phyloP scores from a whole-genome alignment of 805 yeast species.

The Limtongia smithiae region DNA sequence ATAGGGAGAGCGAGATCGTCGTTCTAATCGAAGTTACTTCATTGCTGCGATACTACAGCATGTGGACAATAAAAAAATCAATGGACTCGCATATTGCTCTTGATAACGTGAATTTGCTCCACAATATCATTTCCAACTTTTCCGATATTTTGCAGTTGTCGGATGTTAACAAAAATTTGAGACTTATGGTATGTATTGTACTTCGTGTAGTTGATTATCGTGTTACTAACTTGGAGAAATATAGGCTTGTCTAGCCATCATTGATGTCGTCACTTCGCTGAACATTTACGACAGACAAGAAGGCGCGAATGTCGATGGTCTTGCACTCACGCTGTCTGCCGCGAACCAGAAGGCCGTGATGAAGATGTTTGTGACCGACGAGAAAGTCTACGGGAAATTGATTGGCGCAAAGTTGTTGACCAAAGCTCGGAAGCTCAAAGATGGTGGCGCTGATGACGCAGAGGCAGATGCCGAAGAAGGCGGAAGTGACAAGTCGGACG shows the following conservation, averaged over 20 bases:
- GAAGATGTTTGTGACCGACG: slow-evolving; percentile 4
- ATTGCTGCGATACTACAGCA: slow-evolving; percentile 9
- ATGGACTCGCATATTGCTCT: slow-evolving; percentile 5
- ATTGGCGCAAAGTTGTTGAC: no score
- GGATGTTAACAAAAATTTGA: background rate
- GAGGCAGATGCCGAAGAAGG: slow-evolving; percentile 1
- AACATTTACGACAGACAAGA: slow-evolving; percentile 10
- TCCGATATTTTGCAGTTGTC: slow-evolving; percentile 6
- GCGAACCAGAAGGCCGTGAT: slow-evolving; percentile 12
- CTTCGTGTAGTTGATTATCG: background rate
- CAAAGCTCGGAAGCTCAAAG: background rate
- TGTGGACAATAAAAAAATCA: slow-evolving; percentile 20
- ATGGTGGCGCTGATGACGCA: background rate
- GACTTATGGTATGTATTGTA: slow-evolving; percentile 5
- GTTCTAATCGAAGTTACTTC: slow-evolving; percentile 2
- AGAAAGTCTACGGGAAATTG: no score
- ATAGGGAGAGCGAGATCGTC: background rate
- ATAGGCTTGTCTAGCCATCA: slow-evolving; percentile 8
- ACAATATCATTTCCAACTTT: background rate
- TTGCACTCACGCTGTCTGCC: background rate
- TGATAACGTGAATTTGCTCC: background rate
- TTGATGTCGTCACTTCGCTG: slow-evolving; percentile 13
- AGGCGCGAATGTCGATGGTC: background rate
- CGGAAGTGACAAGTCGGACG: slow-evolving; percentile 3
- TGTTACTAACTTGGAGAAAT: background rate